phyloP scores from a whole-genome alignment of 345 rosid genomes.

The Citrus sinensis region DNA sequence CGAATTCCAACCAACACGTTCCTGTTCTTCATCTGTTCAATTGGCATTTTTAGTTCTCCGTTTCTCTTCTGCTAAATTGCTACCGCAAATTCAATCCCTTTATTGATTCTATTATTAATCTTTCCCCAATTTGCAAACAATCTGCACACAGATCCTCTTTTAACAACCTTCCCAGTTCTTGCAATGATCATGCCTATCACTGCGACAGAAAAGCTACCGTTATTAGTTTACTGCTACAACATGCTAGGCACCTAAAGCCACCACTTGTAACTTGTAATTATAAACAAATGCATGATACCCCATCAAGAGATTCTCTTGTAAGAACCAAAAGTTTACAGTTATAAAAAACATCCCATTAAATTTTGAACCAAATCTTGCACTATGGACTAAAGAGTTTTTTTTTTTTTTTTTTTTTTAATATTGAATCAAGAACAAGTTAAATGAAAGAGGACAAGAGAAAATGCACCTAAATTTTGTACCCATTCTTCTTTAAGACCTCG shows the following conservation, averaged over 20 bases:
- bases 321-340: constrained; percentile 7
- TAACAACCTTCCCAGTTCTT: constrained; percentile 11
- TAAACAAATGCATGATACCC: constrained; percentile 14
- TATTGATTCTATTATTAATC: neutral
- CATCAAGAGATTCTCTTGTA: constrained; percentile 17
- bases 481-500: constrained; percentile 10
- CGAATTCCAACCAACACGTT: constrained; percentile 69
- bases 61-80: neutral
- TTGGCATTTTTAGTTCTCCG: constrained; percentile 33
- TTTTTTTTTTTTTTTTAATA: neutral
- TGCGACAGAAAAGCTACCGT: constrained; percentile 16
- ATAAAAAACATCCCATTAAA: constrained; percentile 4
- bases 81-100: constrained; percentile 19
- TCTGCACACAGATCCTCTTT: constrained; percentile 16
- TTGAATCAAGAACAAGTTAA: constrained; percentile 29
- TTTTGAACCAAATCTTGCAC: constrained; percentile 5
- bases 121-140: neutral
- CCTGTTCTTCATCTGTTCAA: constrained; percentile 41
- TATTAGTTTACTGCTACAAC: neutral
- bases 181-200: constrained; percentile 20
- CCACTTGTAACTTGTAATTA: constrained; percentile 2
- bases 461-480: constrained; percentile 28
- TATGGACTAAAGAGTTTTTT: neutral
- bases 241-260: neutral
- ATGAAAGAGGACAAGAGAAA: constrained; percentile 27